Evolutionary conservation across 352 stramenopile genomes (phyloP).

Genomic region (Phytopythium montanum): DNA sequence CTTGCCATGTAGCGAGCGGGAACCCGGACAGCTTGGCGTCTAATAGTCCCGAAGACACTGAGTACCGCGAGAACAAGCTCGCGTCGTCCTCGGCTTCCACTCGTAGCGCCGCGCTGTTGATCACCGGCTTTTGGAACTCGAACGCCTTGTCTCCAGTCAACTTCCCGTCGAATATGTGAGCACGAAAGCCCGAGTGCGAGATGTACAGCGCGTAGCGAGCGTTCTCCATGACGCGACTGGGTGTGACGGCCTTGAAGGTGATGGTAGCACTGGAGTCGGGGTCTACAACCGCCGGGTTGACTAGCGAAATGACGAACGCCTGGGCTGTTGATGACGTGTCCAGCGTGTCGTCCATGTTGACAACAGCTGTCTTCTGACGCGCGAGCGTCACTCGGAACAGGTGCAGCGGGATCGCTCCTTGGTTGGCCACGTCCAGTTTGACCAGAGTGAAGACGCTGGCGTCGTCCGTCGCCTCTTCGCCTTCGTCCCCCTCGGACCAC

Average conservation of each 20-base stretch:
- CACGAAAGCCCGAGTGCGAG: constrained; percentile 52
- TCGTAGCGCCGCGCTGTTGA: constrained; percentile 25
- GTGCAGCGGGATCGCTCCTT: constrained; percentile 44
- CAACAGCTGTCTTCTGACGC: neutral
- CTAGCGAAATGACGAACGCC: constrained; percentile 26
- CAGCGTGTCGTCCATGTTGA: constrained; percentile 7
- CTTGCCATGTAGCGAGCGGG: constrained; percentile 49
- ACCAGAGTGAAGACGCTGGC: constrained; percentile 27
- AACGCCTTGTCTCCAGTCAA: constrained; percentile 37
- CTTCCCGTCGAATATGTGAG: constrained; percentile 44
- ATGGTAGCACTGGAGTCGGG: constrained; percentile 19
- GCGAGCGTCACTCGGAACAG: constrained; percentile 35
- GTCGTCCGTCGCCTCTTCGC: neutral
- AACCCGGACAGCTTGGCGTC: constrained; percentile 34
- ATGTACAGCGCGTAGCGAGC: constrained; percentile 52
- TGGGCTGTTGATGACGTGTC: constrained; percentile 1
- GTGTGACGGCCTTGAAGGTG: constrained; percentile 31
- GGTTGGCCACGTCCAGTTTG: constrained; percentile 33
- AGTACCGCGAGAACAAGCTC: constrained; percentile 27
- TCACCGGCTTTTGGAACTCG: constrained; percentile 12
- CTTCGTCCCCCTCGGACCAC: constrained; percentile 23
- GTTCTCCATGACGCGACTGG: constrained; percentile 14
- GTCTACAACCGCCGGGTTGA: constrained; percentile 23
- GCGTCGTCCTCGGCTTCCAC: constrained; percentile 21
- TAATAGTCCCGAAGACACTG: constrained; percentile 17